phyloP scores from a whole-genome alignment of 73 alveolate species.

The Blepharisma stoltei region DNA sequence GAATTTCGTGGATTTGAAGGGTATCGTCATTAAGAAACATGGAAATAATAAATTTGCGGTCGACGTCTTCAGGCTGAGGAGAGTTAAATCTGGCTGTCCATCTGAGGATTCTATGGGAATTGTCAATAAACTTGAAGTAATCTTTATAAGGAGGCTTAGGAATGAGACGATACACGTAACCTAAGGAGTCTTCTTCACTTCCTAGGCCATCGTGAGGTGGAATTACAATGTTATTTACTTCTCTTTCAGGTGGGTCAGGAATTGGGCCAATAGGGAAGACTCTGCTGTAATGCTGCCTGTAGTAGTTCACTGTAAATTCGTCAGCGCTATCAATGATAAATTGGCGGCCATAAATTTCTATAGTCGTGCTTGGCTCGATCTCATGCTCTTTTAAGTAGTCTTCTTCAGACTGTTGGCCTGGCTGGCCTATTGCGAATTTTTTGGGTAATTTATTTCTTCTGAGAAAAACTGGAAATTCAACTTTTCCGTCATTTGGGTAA shows the following conservation, averaged over 20 bases:
- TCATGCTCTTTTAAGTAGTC: slow-evolving; percentile 75
- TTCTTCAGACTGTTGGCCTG: slow-evolving; percentile 84
- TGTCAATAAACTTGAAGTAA: slow-evolving; percentile 92
- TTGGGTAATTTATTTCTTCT: slow-evolving; percentile 88
- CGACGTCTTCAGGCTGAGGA: slow-evolving; percentile 60
- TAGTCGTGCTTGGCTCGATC: slow-evolving; percentile 66
- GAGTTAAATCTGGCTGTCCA: slow-evolving; percentile 85
- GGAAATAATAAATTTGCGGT: slow-evolving; percentile 78
- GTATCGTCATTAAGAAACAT: slow-evolving; percentile 88
- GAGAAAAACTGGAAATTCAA: slow-evolving; percentile 81
- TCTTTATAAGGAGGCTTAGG: slow-evolving; percentile 86
- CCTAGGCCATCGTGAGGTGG: slow-evolving; percentile 98
- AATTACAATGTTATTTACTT: slow-evolving; percentile 44
- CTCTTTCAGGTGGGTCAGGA: slow-evolving; percentile 68
- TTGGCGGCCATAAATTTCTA: slow-evolving; percentile 77
- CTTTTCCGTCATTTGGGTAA: slow-evolving; percentile 87
- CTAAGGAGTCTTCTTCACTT: slow-evolving; percentile 92
- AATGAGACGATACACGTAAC: slow-evolving; percentile 73
- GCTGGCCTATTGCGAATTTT: slow-evolving; percentile 80
- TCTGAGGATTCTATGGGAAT: slow-evolving; percentile 83
- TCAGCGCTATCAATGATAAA: slow-evolving; percentile 83
- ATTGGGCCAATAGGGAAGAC: slow-evolving; percentile 82
- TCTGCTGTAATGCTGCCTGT: slow-evolving; percentile 62
- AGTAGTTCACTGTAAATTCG: slow-evolving; percentile 82
- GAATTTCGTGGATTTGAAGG: slow-evolving; percentile 83